Base-by-base conservation (phyloP, 257 asterid genomes). In the Nicotiana sylvestris region DNA sequence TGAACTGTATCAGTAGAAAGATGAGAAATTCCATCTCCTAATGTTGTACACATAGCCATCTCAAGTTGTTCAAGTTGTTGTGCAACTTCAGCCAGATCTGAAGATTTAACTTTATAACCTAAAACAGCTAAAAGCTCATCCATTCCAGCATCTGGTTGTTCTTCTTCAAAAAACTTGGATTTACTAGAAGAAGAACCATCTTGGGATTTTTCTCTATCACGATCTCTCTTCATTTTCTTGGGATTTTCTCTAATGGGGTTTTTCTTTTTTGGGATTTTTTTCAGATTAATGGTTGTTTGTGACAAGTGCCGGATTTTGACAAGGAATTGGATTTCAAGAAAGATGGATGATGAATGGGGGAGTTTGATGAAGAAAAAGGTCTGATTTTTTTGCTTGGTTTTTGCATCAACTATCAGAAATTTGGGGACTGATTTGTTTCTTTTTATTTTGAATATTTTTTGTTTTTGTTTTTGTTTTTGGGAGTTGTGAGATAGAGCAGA, bases 61-160 rank as follows among this genome's bases (percentile, higher is more conserved):
- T n/a, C n/a, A n/a, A n/a, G n/a, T n/a, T n/a, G n/a, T n/a, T 94
- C 98, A 77, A 92, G 77, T 46, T 91, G 90, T 70, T 87, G 89
- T 0, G 96, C 98, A 2, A 94, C 96, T 18, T 89, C 93, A 35
- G 92, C 94, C 97, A 94, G 89, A 82, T 94, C 96, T 4, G 98
- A 89, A 0, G 94, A 87, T 88, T 88, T 92, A 30, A 94, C 94
- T n/a, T 91, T 92, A 90, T 94, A 92, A 0, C 97, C 98, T 67
- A 93, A 49, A 13, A 90, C 94, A 1, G 95, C 97, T 21, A n/a
- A 92, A 85, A 93, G 93, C 86, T 91, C 98, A 67, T 94, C 97
- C 95, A 89, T 90, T 9, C 96, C 97, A 5, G 90, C 88, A 37
- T 90, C 97, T 39, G 89, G 87, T 80, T 56, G 79, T 62, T 76